These are phyloP conservation scores for Stemphylium lycopersici DNA, from an alignment of 2,329 filamentous ascomycete genomes.

Conservation along the genomic window DNA sequence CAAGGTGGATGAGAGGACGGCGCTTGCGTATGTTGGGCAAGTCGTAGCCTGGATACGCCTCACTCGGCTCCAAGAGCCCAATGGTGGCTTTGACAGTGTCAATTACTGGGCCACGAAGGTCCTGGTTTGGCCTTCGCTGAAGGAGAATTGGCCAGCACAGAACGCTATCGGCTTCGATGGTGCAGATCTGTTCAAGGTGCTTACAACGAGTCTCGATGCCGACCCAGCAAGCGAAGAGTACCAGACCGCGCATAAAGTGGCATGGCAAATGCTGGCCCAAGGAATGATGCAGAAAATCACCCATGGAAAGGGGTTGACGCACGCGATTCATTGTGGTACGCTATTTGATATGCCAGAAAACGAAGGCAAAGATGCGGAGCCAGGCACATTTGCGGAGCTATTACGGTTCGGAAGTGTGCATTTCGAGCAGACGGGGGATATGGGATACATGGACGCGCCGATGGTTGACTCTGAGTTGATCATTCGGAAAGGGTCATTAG, in stretches of 20 bases:
- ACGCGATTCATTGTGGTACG: slow-evolving; percentile 31
- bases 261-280: slow-evolving; percentile 41
- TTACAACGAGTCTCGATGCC: slow-evolving; percentile 30
- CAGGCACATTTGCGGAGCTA: slow-evolving; percentile 47
- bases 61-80: slow-evolving; percentile 38
- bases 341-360: slow-evolving; percentile 44
- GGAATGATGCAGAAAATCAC: slow-evolving; percentile 48
- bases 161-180: slow-evolving; percentile 35
- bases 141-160: slow-evolving; percentile 36
- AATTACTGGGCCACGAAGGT: slow-evolving; percentile 40
- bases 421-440: slow-evolving; percentile 44
- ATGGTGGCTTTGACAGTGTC: slow-evolving; percentile 40
- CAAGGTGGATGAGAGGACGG: slow-evolving; percentile 34
- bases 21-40: slow-evolving; percentile 51
- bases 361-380: slow-evolving; percentile 35
- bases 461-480: slow-evolving; percentile 14
- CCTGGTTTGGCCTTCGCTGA: slow-evolving; percentile 30
- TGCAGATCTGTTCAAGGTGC: slow-evolving; percentile 29
- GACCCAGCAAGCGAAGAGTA: slow-evolving; percentile 34
- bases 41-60: slow-evolving; percentile 48
- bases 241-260: slow-evolving; percentile 34
- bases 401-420: slow-evolving; percentile 46
- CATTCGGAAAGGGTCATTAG: slow-evolving; percentile 30
- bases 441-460: slow-evolving; percentile 28
- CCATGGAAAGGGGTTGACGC: slow-evolving; percentile 40